phyloP scores from a whole-genome alignment of 106 monocot genomes.

The Gastrodia elata region DNA sequence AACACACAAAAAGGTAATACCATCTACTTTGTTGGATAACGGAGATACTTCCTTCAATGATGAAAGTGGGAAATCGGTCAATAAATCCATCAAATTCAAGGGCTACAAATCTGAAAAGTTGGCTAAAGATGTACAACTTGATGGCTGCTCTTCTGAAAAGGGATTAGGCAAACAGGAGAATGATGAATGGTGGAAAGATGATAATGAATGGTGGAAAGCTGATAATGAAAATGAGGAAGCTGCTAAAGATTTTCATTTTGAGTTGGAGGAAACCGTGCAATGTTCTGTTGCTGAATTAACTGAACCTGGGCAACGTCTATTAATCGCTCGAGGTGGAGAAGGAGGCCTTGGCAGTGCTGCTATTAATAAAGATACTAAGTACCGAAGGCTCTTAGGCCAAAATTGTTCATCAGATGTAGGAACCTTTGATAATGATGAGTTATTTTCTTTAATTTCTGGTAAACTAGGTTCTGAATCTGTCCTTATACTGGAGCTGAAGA shows the following conservation, averaged over 20 bases:
- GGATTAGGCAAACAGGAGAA: constrained; percentile 14
- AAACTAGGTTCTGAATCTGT: constrained; percentile 53
- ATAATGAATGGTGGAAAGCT: constrained; percentile 6
- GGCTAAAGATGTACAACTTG: constrained; percentile 4
- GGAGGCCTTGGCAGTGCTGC: constrained; percentile 77
- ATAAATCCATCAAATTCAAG: no score
- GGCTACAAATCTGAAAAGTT: no score
- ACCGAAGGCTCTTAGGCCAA: constrained; percentile 11
- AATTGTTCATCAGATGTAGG: constrained; percentile 3
- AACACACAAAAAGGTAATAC: constrained; percentile 6
- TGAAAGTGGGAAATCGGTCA: no score
- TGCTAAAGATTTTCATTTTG: constrained; percentile 1
- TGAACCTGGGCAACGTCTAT: constrained; percentile 46
- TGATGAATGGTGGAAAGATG: constrained; percentile 13
- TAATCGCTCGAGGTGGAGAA: constrained; percentile 75
- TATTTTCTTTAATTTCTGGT: constrained; percentile 27
- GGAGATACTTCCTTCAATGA: no score
- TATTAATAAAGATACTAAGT: not conserved
- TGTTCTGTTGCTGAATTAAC: constrained; percentile 72
- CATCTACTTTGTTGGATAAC: not conserved
- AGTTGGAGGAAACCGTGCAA: constrained; percentile 31
- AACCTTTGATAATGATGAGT: constrained; percentile 18
- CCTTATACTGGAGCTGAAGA: constrained; percentile 88
- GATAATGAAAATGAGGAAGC: constrained; percentile 18
- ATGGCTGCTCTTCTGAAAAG: constrained; percentile 5